Evolutionary conservation across 495 filamentous ascomycete genomes (phyloP).

Genomic region (Xanthoparmelia taractica): DNA sequence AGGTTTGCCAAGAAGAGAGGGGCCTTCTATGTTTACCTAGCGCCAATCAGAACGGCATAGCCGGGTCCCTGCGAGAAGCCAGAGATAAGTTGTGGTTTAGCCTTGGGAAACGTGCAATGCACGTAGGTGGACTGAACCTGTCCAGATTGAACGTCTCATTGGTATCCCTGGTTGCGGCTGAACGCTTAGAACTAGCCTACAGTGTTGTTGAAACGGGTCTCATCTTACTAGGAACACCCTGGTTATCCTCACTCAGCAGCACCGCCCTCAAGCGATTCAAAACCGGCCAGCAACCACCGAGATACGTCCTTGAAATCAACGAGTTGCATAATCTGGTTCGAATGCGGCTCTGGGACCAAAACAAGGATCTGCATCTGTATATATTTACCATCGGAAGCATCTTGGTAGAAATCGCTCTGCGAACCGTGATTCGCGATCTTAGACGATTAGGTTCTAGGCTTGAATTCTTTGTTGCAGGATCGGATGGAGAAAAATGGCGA

Average conservation of each 20-base stretch:
- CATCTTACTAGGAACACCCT: conserved; percentile 10
- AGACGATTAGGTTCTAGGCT: not conserved
- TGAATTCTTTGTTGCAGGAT: not conserved
- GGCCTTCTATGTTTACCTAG: not conserved
- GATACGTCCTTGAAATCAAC: conserved; percentile 1
- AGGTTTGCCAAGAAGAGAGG: not conserved
- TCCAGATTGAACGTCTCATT: not conserved
- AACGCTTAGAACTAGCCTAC: conserved; percentile 8
- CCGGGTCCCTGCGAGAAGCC: not conserved
- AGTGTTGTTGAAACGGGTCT: conserved; percentile 5
- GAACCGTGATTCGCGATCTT: not conserved
- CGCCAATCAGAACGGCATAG: not conserved
- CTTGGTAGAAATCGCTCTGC: conserved; percentile 1
- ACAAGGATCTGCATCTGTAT: not conserved
- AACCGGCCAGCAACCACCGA: not conserved
- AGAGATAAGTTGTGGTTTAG: not conserved
- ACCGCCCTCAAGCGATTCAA: conserved; percentile 1
- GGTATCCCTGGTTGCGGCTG: not conserved
- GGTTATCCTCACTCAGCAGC: conserved; percentile 12
- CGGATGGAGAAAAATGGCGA: not conserved
- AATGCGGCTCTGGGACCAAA: not conserved
- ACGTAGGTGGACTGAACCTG: no score
- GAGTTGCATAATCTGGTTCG: not conserved
- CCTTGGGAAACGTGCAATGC: not conserved
- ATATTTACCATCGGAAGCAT: not conserved